Base-by-base conservation (phyloP, 2,329 filamentous ascomycete species). In the Fusarium austroafricanum region DNA sequence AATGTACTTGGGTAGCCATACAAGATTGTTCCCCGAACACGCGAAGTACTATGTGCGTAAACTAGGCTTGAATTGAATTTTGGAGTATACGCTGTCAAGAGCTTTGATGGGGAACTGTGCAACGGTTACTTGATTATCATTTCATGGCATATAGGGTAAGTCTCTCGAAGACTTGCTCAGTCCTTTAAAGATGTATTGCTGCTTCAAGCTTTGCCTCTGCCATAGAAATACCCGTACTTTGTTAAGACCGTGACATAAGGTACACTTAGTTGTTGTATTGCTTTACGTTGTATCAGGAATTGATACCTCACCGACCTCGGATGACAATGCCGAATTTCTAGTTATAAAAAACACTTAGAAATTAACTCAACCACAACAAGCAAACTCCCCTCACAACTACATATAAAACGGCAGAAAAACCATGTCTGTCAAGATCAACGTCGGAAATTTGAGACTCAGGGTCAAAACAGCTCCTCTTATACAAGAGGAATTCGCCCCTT, bases 401-500 rank as follows among this genome's bases (percentile, higher is more conserved):
- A 7, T 14, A 18, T 52, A 20, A 21, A 42, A 20, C 31, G 14
- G 23, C 5, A 43, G 20, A 17, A 8, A 2, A 17, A 52, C 20
- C 28, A 79, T 78, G 75, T 58, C 72, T 15, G 35, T 77, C 17
- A 75, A 59, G 21, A 47, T 77, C 20, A 57, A 72, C 29, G 59
- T 75, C 21, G 76, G 61, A 39, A 44, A 67, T 38, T 37, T 71
- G 15, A 61, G 62, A 10, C 50, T 80, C 44, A 59, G 68, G 20
- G 55, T 96, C 70, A 82, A 82, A 23, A 86, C 91, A 10, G 81
- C 85, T 70, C 87, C 88, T n/a, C 86, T 97, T 52, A 91, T 89
- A 10, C 85, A 87, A 44, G 81, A 83, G 6, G 81, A 87, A 52
- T 98, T 97, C 79, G 83, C 88, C 15, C 84, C 87, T 42, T 99